These are phyloP conservation scores for Sugiyamaella grinbergsii DNA, from an alignment of 1,139 yeast genomes.

Conservation along the genomic window DNA sequence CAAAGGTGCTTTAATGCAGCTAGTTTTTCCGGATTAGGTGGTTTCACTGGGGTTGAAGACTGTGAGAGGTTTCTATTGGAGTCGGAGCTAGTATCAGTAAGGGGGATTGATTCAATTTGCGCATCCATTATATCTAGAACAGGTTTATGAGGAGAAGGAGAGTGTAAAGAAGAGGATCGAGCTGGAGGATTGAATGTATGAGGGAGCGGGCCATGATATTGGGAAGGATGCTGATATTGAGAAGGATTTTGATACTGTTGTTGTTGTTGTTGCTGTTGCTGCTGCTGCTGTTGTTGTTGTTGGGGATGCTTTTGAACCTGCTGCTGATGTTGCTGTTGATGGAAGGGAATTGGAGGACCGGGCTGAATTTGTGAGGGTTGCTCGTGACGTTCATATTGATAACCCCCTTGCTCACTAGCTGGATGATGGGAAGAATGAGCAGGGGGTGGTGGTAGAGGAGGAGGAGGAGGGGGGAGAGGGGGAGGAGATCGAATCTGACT, in stretches of 20 bases:
- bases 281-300: constrained; percentile 18
- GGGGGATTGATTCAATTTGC: neutral
- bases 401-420: neutral
- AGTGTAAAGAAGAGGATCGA: constrained; percentile 8
- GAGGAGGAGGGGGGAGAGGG: constrained; percentile 16
- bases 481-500: constrained; percentile 6
- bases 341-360: no score
- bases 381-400: no score
- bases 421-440: constrained; percentile 3
- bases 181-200: constrained; percentile 6
- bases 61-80: neutral
- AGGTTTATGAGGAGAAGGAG: neutral
- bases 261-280: constrained; percentile 6
- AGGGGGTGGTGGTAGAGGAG: neutral
- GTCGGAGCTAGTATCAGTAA: neutral
- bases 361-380: no score
- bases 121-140: constrained; percentile 17
- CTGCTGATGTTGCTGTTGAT: no score
- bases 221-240: constrained; percentile 11
- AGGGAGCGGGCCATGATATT: neutral
- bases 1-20: constrained; percentile 35
- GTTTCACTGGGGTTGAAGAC: constrained; percentile 26
- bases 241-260: constrained; percentile 23
- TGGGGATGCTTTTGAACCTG: neutral
- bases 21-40: constrained; percentile 45